A percentile compares a stretch with the other conserved stretches of the same genome.
phyloP scores from a whole-genome alignment of 2,329 filamentous ascomycete genomes.

The Geosmithia flava region DNA sequence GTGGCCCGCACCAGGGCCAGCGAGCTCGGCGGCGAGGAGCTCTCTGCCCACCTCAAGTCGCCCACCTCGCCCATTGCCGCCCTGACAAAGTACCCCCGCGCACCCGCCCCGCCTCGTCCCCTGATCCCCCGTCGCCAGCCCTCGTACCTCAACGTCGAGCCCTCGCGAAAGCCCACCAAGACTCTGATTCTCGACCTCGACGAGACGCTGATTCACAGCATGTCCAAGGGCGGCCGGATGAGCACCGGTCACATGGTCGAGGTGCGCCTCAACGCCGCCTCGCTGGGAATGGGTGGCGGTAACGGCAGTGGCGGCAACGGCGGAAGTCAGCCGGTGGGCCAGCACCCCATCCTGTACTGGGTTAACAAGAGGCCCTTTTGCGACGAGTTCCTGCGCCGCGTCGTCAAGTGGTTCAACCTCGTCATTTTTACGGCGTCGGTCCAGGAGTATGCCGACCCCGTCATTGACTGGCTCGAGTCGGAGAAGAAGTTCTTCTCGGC shows the following conservation, averaged over 20 bases:
- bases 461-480: constrained; percentile 96
- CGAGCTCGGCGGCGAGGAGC: constrained; percentile 28
- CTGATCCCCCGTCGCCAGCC: constrained; percentile 81
- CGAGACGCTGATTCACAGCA: constrained; percentile 95
- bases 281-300: constrained; percentile 50
- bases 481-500: constrained; percentile 94
- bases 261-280: constrained; percentile 70
- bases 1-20: constrained; percentile 28
- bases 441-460: constrained; percentile 95
- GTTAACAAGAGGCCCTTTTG: constrained; percentile 96
- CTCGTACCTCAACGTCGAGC: constrained; percentile 61
- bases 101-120: constrained; percentile 78
- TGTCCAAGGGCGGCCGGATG: constrained; percentile 93
- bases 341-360: constrained; percentile 96
- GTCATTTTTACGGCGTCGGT: constrained; percentile 96
- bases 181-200: constrained; percentile 92
- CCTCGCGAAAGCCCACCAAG: constrained; percentile 58
- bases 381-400: constrained; percentile 84
- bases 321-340: constrained; percentile 18
- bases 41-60: constrained; percentile 80
- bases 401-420: constrained; percentile 96
- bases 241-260: constrained; percentile 98
- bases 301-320: constrained; percentile 31
- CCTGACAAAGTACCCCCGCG: constrained; percentile 82
- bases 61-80: constrained; percentile 72